Base-by-base conservation (phyloP, 2,329 filamentous ascomycete species). In the Cryphonectria radicalis region DNA sequence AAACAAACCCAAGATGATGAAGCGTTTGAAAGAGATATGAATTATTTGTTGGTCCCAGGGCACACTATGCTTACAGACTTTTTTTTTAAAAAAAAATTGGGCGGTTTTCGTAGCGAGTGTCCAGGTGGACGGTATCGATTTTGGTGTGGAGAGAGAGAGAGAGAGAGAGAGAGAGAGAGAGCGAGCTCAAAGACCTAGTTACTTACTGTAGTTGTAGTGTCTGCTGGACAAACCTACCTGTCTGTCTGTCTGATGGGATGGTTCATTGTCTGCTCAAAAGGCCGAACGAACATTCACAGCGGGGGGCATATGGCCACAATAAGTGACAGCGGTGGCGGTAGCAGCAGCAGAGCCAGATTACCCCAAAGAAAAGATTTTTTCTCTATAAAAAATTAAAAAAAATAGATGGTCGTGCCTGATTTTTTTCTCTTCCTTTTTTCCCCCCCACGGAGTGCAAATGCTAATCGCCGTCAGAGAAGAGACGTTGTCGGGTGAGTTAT, bases 31-130 rank as follows among this genome's bases (percentile, higher is more conserved):
- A 32, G 55, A 57, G 28, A 59, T n/a, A n/a, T 35, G 55, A 59
- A 17, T 59, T 59, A 59, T 59, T 14, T 59, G 55, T 59, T 59
- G 55, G 55, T 32, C 32, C 37, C 25, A 59, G 28, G 55, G 55
- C 55, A 59, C 59, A 19, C 35, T 40, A 22, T 62, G 35, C 19
- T 37, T 28, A 25, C 25, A 37, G 8, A 40, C 35, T 25, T 19
- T 40, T 40, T 19, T 28, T 28, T 28, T 28, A 28, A 28, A 28
- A 28, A 11, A n/a, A n/a, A 13, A 22, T 22, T n/a, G 7, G 32
- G 59, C 25, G 13, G 59, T 62, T 3, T 62, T n/a, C 19, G 17
- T 17, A 59, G 35, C 35, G 32, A 62, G 59, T n/a, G 46, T 8
- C 46, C 19, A n/a, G 46, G 46, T 14, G 17, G 32, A 40, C 19